Evolutionary conservation across 495 filamentous ascomycete species (phyloP), one percentile per base, ranked within the genome.

Genomic region (Cercophora samala): DNA sequence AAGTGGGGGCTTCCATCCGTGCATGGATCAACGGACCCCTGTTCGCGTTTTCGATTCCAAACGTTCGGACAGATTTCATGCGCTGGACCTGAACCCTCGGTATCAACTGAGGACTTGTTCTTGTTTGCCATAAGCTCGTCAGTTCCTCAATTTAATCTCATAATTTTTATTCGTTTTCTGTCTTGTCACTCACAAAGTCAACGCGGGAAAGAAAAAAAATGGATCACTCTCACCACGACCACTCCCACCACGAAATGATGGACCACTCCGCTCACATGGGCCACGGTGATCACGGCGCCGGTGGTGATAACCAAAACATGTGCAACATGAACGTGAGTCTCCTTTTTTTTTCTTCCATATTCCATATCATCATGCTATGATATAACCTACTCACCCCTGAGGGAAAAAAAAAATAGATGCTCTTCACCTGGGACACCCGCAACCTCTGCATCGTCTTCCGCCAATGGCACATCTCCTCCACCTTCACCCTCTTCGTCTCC

Each of bases 371-470:
- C 53, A 8, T 4, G 6, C 1, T 8, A 53, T 29, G 58, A 18
- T 25, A 46, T n/a, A n/a, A n/a, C 5, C 63, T 62, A 54, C 23
- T 55, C 65, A 23, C 1, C 42, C 32, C 18, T n/a, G 26, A 29
- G 4, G 8, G 4, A 8, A 29, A 8, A 29, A 19, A 17, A 68
- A 96, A 19, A 17, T 68, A 96, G 92, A 98, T 97, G 94, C 86
- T 97, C 42, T 99, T 99, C 79, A 99, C 93, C 62, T 98, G 95
- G 96, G 85, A 90, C 71, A 93, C 92, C 19, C 82, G 86, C 58
- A 87, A 97, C 78, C 90, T 99, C 66, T 99, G 95, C 84, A 93
- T 99, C 74, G 84, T 98, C 78, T 99, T 97, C 83, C 88, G 83
- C 69, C 86, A 88, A 80, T 99, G 95, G 95, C 95, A 89, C 74